These are phyloP conservation scores for Mortierella sp. DNA, from an alignment of 371 early-diverging fungal species.

Conservation along the genomic window DNA sequence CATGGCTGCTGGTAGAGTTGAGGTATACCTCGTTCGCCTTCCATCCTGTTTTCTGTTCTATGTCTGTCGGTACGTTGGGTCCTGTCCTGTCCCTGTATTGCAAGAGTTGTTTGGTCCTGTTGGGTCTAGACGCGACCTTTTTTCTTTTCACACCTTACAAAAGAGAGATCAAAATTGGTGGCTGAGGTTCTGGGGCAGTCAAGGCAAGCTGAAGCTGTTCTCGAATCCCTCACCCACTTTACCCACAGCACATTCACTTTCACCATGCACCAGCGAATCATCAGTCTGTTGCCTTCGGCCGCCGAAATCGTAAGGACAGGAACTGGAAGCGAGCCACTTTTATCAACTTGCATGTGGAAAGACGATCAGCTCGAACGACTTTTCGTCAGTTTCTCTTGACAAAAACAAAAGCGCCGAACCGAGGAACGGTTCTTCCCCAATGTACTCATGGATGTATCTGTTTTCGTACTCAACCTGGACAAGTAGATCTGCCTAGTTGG, in stretches of 20 bases:
- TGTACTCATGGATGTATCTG: neutral
- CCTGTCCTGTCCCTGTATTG: neutral
- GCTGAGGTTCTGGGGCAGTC: neutral
- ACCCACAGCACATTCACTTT: constrained; percentile 9
- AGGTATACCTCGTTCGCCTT: constrained; percentile 18
- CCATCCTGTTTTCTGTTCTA: constrained; percentile 7
- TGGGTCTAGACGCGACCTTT: constrained; percentile 6
- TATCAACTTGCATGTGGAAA: neutral
- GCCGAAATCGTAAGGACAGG: constrained; percentile 61
- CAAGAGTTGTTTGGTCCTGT: neutral
- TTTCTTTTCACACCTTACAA: neutral
- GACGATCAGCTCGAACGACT: neutral
- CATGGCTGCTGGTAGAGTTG: neutral
- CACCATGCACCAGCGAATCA: constrained; percentile 49
- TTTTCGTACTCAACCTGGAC: neutral
- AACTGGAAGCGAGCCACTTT: neutral
- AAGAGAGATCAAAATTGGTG: constrained; percentile 4
- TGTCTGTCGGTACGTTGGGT: neutral
- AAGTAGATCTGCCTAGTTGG: constrained; percentile 64
- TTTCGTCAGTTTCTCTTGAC: neutral
- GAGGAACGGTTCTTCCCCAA: neutral
- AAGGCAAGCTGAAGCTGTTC: neutral
- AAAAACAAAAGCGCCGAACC: neutral
- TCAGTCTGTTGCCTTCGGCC: constrained; percentile 70
- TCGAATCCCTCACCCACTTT: neutral